Evolutionary conservation across 2,329 filamentous ascomycete genomes (phyloP).

Genomic region (Didymella segeticola): DNA sequence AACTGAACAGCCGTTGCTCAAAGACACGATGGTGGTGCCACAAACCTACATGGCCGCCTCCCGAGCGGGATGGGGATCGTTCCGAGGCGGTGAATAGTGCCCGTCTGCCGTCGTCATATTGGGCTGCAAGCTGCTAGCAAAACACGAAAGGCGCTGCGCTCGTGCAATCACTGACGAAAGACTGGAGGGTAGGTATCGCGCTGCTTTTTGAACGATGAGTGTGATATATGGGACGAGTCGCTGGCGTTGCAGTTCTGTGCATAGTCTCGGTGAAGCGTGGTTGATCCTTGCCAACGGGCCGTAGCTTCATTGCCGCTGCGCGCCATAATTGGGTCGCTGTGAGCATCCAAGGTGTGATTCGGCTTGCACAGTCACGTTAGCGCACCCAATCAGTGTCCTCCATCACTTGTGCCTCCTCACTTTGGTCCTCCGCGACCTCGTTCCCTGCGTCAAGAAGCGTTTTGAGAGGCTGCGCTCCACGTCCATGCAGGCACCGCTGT

Average conservation of each 20-base stretch:
- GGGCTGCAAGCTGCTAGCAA: slow-evolving; percentile 17
- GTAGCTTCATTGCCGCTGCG: slow-evolving; percentile 22
- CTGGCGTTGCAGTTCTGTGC: slow-evolving; percentile 15
- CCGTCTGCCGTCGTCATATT: slow-evolving; percentile 10
- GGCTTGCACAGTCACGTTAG: slow-evolving; percentile 19
- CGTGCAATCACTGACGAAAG: slow-evolving; percentile 30
- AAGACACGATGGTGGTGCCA: slow-evolving; percentile 33
- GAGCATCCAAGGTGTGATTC: slow-evolving; percentile 18
- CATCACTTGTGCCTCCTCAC: slow-evolving; percentile 22
- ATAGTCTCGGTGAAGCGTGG: slow-evolving; percentile 16
- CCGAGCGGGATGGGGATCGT: slow-evolving; percentile 25
- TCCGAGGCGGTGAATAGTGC: slow-evolving; percentile 20
- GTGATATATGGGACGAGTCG: slow-evolving; percentile 18
- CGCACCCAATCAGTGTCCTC: slow-evolving; percentile 24
- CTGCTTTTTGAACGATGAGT: slow-evolving; percentile 8
- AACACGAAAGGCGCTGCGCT: slow-evolving; percentile 10
- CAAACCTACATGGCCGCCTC: slow-evolving; percentile 30
- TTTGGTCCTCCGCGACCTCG: slow-evolving; percentile 32
- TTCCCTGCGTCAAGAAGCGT: slow-evolving; percentile 27
- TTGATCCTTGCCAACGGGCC: slow-evolving; percentile 36
- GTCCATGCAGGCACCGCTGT: slow-evolving; percentile 45
- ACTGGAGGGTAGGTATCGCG: slow-evolving; percentile 8
- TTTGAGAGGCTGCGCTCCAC: slow-evolving; percentile 36
- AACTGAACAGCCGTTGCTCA: slow-evolving; percentile 26
- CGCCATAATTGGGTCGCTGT: slow-evolving; percentile 12